Evolutionary conservation across 495 filamentous ascomycete genomes (phyloP).

Genomic region (Aspergillus sparsus): DNA sequence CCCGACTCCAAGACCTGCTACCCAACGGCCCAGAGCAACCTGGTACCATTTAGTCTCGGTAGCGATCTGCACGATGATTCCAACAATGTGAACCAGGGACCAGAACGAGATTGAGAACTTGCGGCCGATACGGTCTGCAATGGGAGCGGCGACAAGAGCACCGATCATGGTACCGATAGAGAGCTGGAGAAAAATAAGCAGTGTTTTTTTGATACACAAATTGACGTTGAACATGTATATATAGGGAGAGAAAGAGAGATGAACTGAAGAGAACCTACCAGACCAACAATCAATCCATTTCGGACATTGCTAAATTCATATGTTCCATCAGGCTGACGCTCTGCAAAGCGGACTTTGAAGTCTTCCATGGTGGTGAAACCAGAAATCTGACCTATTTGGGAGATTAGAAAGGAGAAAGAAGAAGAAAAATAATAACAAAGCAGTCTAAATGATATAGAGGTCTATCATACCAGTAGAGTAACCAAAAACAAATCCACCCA

Average conservation of each 20-base stretch:
- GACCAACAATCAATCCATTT: constrained; percentile 57
- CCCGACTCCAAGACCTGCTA: constrained; percentile 71
- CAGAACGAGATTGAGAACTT: constrained; percentile 56
- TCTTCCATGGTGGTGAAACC: constrained; percentile 64
- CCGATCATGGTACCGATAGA: constrained; percentile 70
- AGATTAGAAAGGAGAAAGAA: constrained; percentile 6
- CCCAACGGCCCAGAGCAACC: constrained; percentile 54
- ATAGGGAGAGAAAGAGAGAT: not conserved
- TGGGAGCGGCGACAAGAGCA: constrained; percentile 60
- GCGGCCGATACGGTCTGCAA: constrained; percentile 56
- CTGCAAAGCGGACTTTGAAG: constrained; percentile 51
- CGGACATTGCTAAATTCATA: constrained; percentile 57
- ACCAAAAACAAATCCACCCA: constrained; percentile 78
- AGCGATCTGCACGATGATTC: constrained; percentile 68
- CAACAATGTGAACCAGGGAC: constrained; percentile 64
- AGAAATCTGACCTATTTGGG: constrained; percentile 52
- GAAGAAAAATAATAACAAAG: not conserved
- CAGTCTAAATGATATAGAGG: too few species aligned
- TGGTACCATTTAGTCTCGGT: constrained; percentile 56
- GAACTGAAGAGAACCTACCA: constrained; percentile 38
- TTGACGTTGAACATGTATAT: not conserved
- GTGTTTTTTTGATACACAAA: constrained; percentile 9
- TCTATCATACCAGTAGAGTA: constrained; percentile 59
- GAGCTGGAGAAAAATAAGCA: constrained; percentile 33
- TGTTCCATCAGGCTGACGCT: constrained; percentile 34